These are phyloP conservation scores for Herpetomonas tarakana DNA, from an alignment of 208 protist species.

Conservation along the genomic window DNA sequence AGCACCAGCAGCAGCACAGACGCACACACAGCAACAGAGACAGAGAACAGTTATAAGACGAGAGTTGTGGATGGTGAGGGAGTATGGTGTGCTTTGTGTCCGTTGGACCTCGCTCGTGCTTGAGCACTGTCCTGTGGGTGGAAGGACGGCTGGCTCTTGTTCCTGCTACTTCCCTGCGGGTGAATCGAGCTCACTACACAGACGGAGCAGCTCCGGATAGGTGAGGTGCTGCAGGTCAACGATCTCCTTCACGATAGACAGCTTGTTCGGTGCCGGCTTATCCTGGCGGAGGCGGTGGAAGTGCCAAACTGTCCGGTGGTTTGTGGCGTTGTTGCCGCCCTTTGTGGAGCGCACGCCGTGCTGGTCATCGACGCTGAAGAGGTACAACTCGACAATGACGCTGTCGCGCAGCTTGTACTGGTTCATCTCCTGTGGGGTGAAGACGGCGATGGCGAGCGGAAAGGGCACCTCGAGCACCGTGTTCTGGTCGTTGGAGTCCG, in stretches of 20 bases:
- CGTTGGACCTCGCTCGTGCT: no score
- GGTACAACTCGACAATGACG: conserved; percentile 55
- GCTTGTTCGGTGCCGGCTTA: conserved; percentile 76
- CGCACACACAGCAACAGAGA: no score
- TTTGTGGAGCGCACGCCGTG: conserved; percentile 11
- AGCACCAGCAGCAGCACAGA: no score
- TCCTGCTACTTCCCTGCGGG: no score
- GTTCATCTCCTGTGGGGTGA: conserved; percentile 44
- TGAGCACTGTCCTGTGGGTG: no score
- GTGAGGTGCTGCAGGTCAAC: conserved; percentile 65
- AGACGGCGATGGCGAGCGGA: conserved; percentile 35
- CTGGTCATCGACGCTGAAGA: conserved; percentile 7
- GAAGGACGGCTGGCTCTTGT: no score
- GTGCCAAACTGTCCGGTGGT: conserved; percentile 37
- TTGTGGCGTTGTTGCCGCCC: not conserved
- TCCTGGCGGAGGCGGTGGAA: conserved; percentile 62
- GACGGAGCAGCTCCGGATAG: conserved; percentile 52
- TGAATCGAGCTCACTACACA: conserved; percentile 28
- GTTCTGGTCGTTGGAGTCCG: conserved; percentile 15
- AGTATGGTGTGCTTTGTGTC: no score
- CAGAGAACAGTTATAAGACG: no score
- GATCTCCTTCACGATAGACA: conserved; percentile 63
- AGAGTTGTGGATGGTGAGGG: no score
- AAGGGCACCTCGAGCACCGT: conserved; percentile 39
- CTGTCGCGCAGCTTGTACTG: conserved; percentile 47